A percentile compares a stretch with the other conserved stretches of the same genome.
phyloP scores from a whole-genome alignment of 768 basidiomycete genomes.

The Kwoniella mangroviensis region DNA sequence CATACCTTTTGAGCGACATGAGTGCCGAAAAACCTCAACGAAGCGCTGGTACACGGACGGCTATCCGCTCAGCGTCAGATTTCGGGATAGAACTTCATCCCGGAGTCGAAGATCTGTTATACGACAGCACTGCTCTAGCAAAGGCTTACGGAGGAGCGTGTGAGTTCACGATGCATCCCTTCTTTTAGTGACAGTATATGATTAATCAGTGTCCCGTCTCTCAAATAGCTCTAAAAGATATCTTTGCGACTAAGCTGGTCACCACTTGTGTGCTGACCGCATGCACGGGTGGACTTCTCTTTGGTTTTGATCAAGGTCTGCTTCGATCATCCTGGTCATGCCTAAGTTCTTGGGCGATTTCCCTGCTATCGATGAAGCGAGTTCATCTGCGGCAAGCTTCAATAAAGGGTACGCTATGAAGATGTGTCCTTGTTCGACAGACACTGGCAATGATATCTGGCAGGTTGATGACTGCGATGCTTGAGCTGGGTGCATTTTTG shows the following conservation, averaged over 20 bases:
- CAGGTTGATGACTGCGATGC: constrained; percentile 9
- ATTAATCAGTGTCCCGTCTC: background rate
- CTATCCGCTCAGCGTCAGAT: background rate
- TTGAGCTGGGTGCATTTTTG: constrained; percentile 66
- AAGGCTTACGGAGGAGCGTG: background rate
- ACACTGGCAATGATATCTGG: no score
- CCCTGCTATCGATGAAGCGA: background rate
- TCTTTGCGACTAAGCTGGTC: constrained; percentile 6
- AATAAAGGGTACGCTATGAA: constrained; percentile 3
- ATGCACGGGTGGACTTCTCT: constrained; percentile 3
- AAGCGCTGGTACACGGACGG: background rate
- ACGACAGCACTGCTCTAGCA: background rate
- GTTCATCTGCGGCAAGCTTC: background rate
- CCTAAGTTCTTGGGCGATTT: constrained; percentile 2
- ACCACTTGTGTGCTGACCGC: background rate
- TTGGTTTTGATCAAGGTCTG: constrained; percentile 11
- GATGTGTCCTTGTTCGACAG: background rate
- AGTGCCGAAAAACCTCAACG: background rate
- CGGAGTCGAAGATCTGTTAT: background rate
- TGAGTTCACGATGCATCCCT: background rate
- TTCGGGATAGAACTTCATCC: background rate
- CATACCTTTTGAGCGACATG: background rate
- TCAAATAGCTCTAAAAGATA: constrained; percentile 1
- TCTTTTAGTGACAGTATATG: background rate
- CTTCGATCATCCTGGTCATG: constrained; percentile 11